phyloP scores from a whole-genome alignment of 2,329 filamentous ascomycete genomes.

The Penicillium corylophilum region DNA sequence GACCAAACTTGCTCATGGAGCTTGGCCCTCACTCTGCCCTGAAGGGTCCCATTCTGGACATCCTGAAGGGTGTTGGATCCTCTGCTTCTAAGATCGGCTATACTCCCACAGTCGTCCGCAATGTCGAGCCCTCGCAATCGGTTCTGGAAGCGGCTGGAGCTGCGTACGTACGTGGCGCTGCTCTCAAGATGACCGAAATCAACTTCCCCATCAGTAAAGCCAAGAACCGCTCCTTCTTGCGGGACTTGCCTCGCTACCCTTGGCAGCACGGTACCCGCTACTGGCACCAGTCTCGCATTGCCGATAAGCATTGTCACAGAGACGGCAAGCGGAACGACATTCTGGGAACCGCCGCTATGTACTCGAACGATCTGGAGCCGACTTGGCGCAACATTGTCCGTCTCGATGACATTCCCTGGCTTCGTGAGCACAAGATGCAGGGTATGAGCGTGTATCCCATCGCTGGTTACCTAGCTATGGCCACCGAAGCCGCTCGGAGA shows the following conservation, averaged over 20 bases:
- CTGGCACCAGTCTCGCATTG: slow-evolving; percentile 47
- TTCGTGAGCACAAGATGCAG: slow-evolving; percentile 36
- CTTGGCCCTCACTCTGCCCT: slow-evolving; percentile 40
- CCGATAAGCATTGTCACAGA: slow-evolving; percentile 25
- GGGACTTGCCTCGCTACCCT: slow-evolving; percentile 45
- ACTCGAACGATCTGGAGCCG: slow-evolving; percentile 26
- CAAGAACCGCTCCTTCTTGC: slow-evolving; percentile 20
- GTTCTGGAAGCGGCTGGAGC: slow-evolving; percentile 23
- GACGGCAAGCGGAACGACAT: slow-evolving; percentile 27
- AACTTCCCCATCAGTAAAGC: slow-evolving; percentile 20
- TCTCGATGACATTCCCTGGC: slow-evolving; percentile 27
- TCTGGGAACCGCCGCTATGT: slow-evolving; percentile 24
- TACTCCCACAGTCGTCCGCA: slow-evolving; percentile 24
- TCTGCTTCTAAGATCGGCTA: slow-evolving; percentile 19
- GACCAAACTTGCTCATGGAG: slow-evolving; percentile 26
- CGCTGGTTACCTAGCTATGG: slow-evolving; percentile 33
- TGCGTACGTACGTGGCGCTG: slow-evolving; percentile 16
- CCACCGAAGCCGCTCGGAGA: slow-evolving; percentile 34
- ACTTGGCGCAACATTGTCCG: slow-evolving; percentile 30
- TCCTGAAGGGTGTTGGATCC: slow-evolving; percentile 23
- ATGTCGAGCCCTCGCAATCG: slow-evolving; percentile 21
- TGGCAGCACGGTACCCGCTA: slow-evolving; percentile 50
- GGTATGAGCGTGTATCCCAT: slow-evolving; percentile 25
- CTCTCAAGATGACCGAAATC: slow-evolving; percentile 15
- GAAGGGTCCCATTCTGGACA: slow-evolving; percentile 29